These are phyloP conservation scores for Aleurites moluccanus DNA, from an alignment of 441 rosid species.

Conservation along the genomic window DNA sequence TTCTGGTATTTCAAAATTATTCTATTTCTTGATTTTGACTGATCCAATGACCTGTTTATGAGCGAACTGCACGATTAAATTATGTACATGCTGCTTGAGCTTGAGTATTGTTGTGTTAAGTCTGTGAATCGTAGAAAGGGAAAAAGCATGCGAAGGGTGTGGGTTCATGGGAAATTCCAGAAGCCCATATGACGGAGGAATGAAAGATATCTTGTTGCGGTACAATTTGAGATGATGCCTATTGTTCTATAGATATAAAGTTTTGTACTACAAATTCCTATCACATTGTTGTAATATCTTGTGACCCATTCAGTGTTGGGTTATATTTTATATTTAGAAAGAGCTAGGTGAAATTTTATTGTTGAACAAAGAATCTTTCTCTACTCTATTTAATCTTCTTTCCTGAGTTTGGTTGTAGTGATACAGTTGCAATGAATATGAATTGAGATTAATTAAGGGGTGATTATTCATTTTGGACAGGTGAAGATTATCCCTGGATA, in stretches of 20 bases:
- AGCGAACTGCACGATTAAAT: constrained; percentile 12
- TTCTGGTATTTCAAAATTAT: not conserved
- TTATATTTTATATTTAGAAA: not conserved
- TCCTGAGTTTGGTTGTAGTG: not conserved
- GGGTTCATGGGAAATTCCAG: constrained; percentile 93
- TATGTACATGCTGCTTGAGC: constrained; percentile 57
- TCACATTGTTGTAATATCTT: not conserved
- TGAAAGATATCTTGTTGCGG: constrained; percentile 11
- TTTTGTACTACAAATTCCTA: not conserved
- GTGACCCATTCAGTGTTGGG: too few relatives aligned
- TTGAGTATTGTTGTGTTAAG: constrained; percentile 79
- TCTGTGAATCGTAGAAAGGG: constrained; percentile 68
- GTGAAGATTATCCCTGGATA: not conserved
- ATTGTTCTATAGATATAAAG: constrained; percentile 11
- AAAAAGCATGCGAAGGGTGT: constrained; percentile 74
- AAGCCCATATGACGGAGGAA: constrained; percentile 40
- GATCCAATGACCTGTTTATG: not conserved
- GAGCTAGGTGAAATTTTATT: not conserved
- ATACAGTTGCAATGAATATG: constrained; percentile 2
- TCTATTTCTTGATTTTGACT: constrained; percentile 1
- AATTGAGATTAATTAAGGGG: not conserved
- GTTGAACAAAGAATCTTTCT: not conserved
- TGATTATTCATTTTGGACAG: constrained; percentile 14
- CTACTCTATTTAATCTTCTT: not conserved
- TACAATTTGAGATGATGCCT: constrained; percentile 12